These are phyloP conservation scores for Calonectria multiphialidica DNA, from an alignment of 2,329 filamentous ascomycete genomes.

Conservation along the genomic window DNA sequence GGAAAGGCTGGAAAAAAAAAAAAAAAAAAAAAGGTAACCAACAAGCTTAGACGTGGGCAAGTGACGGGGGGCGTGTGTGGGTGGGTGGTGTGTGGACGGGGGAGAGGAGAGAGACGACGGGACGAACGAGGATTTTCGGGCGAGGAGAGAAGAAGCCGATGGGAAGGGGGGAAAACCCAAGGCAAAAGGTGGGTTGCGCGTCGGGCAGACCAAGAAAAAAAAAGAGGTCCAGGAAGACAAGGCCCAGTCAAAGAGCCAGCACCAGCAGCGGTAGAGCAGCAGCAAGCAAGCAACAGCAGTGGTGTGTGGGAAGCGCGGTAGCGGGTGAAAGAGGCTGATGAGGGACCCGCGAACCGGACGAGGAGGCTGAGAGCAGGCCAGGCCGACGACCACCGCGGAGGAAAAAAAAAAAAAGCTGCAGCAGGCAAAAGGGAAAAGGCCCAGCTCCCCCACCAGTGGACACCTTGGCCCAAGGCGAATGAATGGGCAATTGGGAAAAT, in stretches of 20 bases:
- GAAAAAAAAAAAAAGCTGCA: neutral
- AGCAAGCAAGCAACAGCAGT: neutral
- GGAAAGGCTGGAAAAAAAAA: too few species aligned
- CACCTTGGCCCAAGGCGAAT: neutral
- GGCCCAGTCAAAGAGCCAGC: neutral
- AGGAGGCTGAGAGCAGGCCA: constrained; percentile 9
- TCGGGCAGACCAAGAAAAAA: neutral
- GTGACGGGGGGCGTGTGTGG: neutral
- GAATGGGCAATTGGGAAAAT: constrained; percentile 10
- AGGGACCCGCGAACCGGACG: constrained; percentile 9
- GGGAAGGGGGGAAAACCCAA: neutral
- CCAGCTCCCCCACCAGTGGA: constrained; percentile 4
- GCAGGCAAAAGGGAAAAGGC: neutral
- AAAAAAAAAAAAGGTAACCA: neutral
- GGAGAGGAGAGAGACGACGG: neutral
- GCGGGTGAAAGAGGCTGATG: constrained; percentile 11
- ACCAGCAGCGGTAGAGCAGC: neutral
- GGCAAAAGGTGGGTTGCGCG: neutral
- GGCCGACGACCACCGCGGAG: neutral
- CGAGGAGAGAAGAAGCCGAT: neutral
- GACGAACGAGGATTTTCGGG: constrained; percentile 7
- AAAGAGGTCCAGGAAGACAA: neutral
- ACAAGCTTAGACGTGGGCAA: neutral
- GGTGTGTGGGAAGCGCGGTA: constrained; percentile 12
- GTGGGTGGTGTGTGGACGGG: neutral